phyloP scores from a whole-genome alignment of 1,284 basidiomycete species.

The Polyporus tsugae region DNA sequence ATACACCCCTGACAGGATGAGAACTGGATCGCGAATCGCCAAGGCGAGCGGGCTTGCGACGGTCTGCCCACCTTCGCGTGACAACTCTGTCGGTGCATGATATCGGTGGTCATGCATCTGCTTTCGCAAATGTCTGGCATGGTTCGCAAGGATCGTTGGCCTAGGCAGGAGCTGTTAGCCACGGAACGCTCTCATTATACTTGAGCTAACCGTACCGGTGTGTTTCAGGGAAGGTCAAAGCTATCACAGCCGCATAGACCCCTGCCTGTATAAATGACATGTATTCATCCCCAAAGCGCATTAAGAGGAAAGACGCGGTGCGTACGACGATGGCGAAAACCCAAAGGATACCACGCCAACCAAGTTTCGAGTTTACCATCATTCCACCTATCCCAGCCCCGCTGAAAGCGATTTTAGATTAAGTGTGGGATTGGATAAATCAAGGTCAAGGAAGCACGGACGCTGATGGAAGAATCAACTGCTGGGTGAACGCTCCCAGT shows the following conservation, averaged over 20 bases:
- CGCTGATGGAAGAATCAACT: neutral
- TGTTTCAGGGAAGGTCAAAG: conserved; percentile 13
- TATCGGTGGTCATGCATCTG: conserved; percentile 1
- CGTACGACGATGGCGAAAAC: conserved; percentile 8
- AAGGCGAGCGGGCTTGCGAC: neutral
- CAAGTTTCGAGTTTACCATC: conserved; percentile 3
- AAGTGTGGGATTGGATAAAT: neutral
- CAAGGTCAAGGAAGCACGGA: neutral
- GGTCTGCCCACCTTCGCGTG: neutral
- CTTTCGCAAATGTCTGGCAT: neutral
- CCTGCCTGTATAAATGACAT: neutral
- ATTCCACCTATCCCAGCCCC: neutral
- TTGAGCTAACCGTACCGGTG: neutral
- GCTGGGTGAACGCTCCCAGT: neutral
- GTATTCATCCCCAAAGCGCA: neutral
- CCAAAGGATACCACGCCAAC: conserved; percentile 16
- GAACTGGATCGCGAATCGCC: conserved; percentile 6
- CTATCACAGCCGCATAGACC: neutral
- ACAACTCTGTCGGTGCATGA: neutral
- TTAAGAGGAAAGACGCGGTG: neutral
- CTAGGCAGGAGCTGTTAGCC: neutral
- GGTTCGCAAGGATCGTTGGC: conserved; percentile 1
- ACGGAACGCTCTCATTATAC: neutral
- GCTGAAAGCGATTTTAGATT: neutral
- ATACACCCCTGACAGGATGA: neutral